A percentile compares a stretch with the other conserved stretches of the same genome.
Conservation (phyloP, 805 yeast genomes). For the Hanseniaspora lachancei region DNA sequence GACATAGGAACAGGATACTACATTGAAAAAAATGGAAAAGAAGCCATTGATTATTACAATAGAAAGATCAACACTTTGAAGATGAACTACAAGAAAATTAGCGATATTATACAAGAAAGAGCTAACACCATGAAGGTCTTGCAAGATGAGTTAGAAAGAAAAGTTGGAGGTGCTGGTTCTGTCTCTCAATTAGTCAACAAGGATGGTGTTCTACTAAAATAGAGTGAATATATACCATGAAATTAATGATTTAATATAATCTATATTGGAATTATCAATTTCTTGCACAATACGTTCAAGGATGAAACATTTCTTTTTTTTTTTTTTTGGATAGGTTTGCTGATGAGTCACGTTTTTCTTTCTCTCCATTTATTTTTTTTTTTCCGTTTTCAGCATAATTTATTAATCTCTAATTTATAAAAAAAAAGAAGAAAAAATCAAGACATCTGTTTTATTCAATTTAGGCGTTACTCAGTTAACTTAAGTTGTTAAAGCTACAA, state of each 20-base stretch:
- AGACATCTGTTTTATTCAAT: no score
- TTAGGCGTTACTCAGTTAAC: no score
- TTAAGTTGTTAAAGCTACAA: conserved; percentile 26
- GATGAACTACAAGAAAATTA: conserved; percentile 60
- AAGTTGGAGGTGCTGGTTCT: not conserved
- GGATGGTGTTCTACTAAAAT: conserved; percentile 20
- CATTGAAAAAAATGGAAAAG: conserved; percentile 61
- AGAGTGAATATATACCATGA: not conserved
- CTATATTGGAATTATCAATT: conserved; percentile 20
- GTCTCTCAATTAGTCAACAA: conserved; percentile 24
- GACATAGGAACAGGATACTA: conserved; percentile 95
- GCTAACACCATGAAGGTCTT: conserved; percentile 32
- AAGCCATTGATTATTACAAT: conserved; percentile 59
- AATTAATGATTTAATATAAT: conserved; percentile 46
- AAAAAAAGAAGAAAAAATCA: not conserved
- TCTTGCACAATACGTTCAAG: no score
- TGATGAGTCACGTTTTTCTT: not conserved
- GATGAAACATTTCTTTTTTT: not conserved
- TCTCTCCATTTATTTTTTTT: no score
- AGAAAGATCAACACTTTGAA: conserved; percentile 59
- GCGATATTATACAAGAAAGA: conserved; percentile 58
- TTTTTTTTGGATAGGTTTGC: not conserved
- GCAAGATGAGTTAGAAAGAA: conserved; percentile 15
- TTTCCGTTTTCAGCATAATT: not conserved
- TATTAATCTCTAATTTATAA: not conserved